Percentiles rank a stretch among this genome's conserved stretches.
These are phyloP conservation scores for Aspergillus cristatus DNA, from an alignment of 495 filamentous ascomycete species.

Conservation along the genomic window DNA sequence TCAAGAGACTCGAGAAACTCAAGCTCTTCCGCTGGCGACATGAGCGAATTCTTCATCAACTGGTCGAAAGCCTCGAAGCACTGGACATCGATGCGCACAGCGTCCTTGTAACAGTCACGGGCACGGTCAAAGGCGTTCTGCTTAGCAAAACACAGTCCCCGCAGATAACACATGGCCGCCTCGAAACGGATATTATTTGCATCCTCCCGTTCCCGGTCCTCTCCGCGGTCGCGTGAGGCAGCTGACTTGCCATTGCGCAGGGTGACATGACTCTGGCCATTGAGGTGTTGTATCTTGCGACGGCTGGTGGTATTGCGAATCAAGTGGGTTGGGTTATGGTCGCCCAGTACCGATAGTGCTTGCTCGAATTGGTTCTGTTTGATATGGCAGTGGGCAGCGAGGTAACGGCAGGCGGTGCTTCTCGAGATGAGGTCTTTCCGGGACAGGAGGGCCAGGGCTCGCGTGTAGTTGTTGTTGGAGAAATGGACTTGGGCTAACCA, in stretches of 20 bases:
- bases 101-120: conserved; percentile 97
- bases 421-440: conserved; percentile 73
- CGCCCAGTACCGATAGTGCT: conserved; percentile 78
- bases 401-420: conserved; percentile 79
- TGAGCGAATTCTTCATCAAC: conserved; percentile 92
- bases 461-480: conserved; percentile 83
- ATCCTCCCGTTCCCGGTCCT: conserved; percentile 58
- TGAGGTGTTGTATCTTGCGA: conserved; percentile 46
- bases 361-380: conserved; percentile 84
- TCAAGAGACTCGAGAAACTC: conserved; percentile 84
- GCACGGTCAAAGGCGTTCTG: conserved; percentile 96
- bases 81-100: conserved; percentile 92
- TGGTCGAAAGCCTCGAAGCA: conserved; percentile 98
- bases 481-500: conserved; percentile 95
- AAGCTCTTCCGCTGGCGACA: conserved; percentile 97
- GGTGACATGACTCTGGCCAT: conserved; percentile 40
- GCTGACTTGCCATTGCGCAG: conserved; percentile 36
- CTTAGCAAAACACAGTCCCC: conserved; percentile 91
- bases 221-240: conserved; percentile 45
- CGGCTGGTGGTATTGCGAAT: conserved; percentile 59
- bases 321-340: conserved; percentile 84
- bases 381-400: conserved; percentile 87
- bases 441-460: conserved; percentile 76
- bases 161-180: conserved; percentile 93
- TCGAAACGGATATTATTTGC: conserved; percentile 72